Percentiles rank a stretch among this genome's conserved stretches.
Conservation (phyloP, 2,329 filamentous ascomycete genomes). For the Calonectria crousiana region DNA sequence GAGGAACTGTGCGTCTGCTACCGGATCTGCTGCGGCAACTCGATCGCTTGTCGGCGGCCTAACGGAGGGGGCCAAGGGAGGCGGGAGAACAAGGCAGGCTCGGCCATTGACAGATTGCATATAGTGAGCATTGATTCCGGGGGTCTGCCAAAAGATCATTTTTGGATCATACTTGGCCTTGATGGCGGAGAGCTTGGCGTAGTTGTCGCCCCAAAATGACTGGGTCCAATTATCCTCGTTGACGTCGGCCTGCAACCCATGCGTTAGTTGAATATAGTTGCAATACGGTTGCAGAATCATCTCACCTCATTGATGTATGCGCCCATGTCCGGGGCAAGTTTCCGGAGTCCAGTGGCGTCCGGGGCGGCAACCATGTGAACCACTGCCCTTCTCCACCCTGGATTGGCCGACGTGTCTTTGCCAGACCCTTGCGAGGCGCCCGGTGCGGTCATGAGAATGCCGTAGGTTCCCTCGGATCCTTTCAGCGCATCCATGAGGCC, state of each 20-base stretch:
- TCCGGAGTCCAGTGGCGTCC: neutral
- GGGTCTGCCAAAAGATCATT: neutral
- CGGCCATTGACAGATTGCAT: neutral
- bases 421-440: neutral
- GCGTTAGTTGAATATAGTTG: neutral
- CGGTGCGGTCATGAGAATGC: neutral
- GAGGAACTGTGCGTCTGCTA: neutral
- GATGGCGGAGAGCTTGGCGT: neutral
- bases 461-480: neutral
- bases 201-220: neutral
- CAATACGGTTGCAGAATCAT: too few species aligned
- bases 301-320: neutral
- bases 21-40: neutral
- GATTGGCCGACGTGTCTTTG: neutral
- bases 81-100: neutral
- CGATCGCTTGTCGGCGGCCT: neutral
- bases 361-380: neutral
- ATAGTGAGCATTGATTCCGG: neutral
- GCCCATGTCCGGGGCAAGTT: neutral
- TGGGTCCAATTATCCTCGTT: neutral
- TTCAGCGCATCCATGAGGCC: neutral
- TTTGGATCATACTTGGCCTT: neutral
- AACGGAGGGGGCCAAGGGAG: neutral
- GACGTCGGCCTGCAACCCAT: neutral
- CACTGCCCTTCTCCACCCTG: neutral